These are phyloP conservation scores for Rhododendron mucronatum DNA, from an alignment of 148 eudicot species.

Conservation along the genomic window DNA sequence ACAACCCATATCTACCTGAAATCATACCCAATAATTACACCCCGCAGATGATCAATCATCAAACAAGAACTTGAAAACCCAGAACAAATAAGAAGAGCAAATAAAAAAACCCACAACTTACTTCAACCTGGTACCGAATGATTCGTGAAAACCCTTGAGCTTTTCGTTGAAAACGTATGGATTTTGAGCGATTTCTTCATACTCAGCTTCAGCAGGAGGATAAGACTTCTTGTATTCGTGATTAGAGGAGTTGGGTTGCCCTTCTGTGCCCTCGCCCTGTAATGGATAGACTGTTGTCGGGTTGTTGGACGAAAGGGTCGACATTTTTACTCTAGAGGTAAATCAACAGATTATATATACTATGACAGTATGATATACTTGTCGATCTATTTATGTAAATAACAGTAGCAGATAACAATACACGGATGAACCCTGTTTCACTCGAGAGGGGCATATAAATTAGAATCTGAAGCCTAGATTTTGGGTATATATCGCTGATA, in stretches of 20 bases:
- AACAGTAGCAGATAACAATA: neutral
- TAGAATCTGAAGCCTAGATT: neutral
- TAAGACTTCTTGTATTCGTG: slow-evolving; percentile 6
- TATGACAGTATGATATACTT: neutral
- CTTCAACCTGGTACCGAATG: slow-evolving; percentile 38
- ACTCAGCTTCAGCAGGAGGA: slow-evolving; percentile 35
- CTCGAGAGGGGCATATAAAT: too few species aligned
- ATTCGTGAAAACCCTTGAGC: slow-evolving; percentile 33
- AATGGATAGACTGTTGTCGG: slow-evolving; percentile 5
- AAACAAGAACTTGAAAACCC: neutral
- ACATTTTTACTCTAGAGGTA: slow-evolving; percentile 14
- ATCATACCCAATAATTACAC: neutral
- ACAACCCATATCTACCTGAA: neutral
- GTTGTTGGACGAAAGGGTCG: slow-evolving; percentile 4
- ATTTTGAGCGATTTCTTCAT: slow-evolving; percentile 29
- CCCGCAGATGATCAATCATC: neutral
- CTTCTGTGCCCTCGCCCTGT: neutral
- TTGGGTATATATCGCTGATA: neutral
- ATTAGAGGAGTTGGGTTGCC: slow-evolving; percentile 2
- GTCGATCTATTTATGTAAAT: neutral
- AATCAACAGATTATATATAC: neutral
- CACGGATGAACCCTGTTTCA: neutral
- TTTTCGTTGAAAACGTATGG: slow-evolving; percentile 30
- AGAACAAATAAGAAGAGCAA: neutral
- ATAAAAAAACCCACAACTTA: slow-evolving; percentile 11